Conservation (phyloP, 1,284 basidiomycete genomes). For the Cutaneotrichosporon sp. region DNA sequence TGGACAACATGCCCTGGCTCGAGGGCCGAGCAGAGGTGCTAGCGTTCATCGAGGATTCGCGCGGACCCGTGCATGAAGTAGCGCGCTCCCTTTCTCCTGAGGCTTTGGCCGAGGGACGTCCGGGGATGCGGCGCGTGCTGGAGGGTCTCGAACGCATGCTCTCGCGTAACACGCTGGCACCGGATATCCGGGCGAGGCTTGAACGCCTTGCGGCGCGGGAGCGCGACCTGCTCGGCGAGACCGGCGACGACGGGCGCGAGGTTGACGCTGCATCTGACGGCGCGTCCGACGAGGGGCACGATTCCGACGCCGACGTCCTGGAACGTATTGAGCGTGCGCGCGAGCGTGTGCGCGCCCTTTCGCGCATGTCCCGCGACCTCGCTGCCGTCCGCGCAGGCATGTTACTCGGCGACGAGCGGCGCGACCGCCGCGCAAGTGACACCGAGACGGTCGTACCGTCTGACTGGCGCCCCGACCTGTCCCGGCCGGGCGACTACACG, state of each 20-base stretch:
- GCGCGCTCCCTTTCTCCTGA: constrained; percentile 1
- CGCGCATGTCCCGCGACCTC: constrained; percentile 5
- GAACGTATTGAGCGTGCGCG: constrained; percentile 11
- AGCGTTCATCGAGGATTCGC: constrained; percentile 7
- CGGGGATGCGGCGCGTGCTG: constrained; percentile 6
- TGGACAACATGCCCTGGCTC: constrained; percentile 1
- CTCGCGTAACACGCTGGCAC: neutral
- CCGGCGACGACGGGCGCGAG: neutral
- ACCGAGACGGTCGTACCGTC: constrained; percentile 10
- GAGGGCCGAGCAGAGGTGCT: constrained; percentile 5
- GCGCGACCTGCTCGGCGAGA: constrained; percentile 4
- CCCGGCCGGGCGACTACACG: neutral
- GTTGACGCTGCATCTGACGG: neutral
- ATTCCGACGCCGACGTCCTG: constrained; percentile 7
- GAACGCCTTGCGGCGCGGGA: constrained; percentile 7
- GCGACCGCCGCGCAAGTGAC: constrained; percentile 5
- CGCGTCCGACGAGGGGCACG: neutral
- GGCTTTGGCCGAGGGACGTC: neutral
- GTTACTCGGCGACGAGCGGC: neutral
- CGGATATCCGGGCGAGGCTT: constrained; percentile 7
- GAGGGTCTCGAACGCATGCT: constrained; percentile 10
- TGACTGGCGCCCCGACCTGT: neutral
- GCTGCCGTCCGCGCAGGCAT: constrained; percentile 5
- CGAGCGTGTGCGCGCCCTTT: constrained; percentile 6
- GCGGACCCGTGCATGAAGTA: constrained; percentile 2